Conservation (phyloP, 1,284 basidiomycete species). For the Lentinus polychrous region DNA sequence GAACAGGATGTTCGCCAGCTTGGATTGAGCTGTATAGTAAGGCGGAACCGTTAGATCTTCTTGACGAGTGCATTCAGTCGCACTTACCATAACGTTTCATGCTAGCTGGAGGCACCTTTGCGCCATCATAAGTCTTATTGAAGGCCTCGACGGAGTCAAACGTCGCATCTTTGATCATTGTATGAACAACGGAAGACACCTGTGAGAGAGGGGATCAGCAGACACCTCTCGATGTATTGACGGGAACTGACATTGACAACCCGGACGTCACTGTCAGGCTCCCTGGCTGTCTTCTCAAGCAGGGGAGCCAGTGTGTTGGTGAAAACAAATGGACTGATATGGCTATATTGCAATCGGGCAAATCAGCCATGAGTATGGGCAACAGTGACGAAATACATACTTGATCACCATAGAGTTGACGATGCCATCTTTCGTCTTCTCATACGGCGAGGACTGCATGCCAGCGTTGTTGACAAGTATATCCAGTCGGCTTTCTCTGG, state of each 20-base stretch:
- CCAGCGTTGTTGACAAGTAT: slow-evolving; percentile 46
- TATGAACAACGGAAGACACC: slow-evolving; percentile 16
- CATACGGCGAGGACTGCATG: slow-evolving; percentile 31
- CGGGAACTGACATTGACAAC: slow-evolving; percentile 37
- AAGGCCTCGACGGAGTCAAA: too few relatives aligned
- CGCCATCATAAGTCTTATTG: too few relatives aligned
- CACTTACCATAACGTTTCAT: too few relatives aligned
- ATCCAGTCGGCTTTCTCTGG: slow-evolving; percentile 19
- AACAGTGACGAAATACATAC: background rate
- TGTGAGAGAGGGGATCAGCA: background rate
- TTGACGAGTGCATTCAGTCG: too few relatives aligned
- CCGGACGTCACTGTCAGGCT: slow-evolving; percentile 42
- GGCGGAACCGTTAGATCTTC: background rate
- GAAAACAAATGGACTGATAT: slow-evolving; percentile 41
- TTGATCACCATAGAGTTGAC: too few relatives aligned
- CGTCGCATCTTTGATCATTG: slow-evolving; percentile 23
- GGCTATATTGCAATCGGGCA: too few relatives aligned
- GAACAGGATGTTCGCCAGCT: slow-evolving; percentile 28
- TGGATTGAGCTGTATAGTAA: slow-evolving; percentile 27
- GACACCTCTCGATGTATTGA: slow-evolving; percentile 12
- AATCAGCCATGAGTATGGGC: too few relatives aligned
- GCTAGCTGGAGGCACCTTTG: too few relatives aligned
- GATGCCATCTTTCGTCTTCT: too few relatives aligned
- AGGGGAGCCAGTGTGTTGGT: slow-evolving; percentile 43
- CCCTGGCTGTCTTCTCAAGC: slow-evolving; percentile 36